Base-by-base conservation (phyloP, 495 filamentous ascomycete species). In the Daldinia concentrica region DNA sequence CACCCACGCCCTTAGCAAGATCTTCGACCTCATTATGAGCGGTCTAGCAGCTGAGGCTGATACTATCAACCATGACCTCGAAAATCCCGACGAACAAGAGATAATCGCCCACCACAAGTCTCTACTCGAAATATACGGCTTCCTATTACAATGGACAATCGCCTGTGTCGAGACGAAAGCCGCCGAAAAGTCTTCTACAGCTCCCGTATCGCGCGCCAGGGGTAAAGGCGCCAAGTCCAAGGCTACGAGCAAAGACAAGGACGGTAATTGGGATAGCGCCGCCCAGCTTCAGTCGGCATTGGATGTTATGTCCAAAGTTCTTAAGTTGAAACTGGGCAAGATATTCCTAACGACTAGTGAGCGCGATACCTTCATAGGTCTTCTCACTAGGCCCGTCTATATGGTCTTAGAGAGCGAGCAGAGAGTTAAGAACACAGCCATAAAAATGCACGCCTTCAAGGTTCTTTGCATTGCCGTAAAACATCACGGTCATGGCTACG, bases 301-400 rank as follows among this genome's bases (percentile, higher is more conserved):
- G 67, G 93, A 96, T 76, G 90, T 88, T 14, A 98, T 98, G 94
- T 95, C 92, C 82, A 98, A 97, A 77, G 92, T 97, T 36, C 85
- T 98, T 81, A 95, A 94, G 81, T 81, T 98, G 74, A 97, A 97
- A 79, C 85, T 99, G 24, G 87, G 89, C 66, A 94, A 91, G 76
- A 92, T 99, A 27, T 98, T 99, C 78, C 74, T 97, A 66, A 98
- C 96, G 0, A 98, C 96, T 0, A 95, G 94, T n/a, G 96, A 98
- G 78, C 86, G 95, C 62, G 94, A 98, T 78, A 98, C 93, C 7
- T 97, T 99, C 71, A 89, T 99, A 58, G 90, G 90, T 50, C 84
- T 99, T 5, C 92, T 99, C 73, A 98, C 95, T 0, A 86, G 94
- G n/a, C 93, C 95, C 7, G 91, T 95, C 3, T 98, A 98, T 77